Evolutionary conservation across 2,329 filamentous ascomycete species (phyloP).

Genomic region (Colletotrichum sp.): DNA sequence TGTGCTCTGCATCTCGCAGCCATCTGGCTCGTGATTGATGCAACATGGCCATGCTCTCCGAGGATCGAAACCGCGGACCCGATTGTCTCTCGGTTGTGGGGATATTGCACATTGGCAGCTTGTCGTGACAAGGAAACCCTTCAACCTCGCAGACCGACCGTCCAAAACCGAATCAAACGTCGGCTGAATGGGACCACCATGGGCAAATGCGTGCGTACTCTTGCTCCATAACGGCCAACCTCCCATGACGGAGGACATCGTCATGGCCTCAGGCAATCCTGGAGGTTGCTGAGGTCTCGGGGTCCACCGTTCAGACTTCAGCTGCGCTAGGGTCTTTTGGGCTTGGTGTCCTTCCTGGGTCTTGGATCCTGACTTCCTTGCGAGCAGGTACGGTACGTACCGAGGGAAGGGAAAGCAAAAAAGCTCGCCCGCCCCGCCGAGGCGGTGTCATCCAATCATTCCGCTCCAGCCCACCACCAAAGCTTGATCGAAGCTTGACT

Average conservation of each 20-base stretch:
- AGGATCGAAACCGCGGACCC: background rate
- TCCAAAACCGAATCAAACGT: background rate
- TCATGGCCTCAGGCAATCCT: background rate
- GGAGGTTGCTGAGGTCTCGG: background rate
- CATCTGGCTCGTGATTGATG: background rate
- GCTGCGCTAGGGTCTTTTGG: background rate
- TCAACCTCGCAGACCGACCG: background rate
- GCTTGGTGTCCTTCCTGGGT: background rate
- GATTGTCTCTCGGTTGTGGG: background rate
- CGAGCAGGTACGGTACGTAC: background rate
- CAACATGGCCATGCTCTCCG: slow-evolving; percentile 1
- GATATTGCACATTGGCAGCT: background rate
- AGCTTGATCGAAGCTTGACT: slow-evolving; percentile 22
- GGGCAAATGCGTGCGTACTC: background rate
- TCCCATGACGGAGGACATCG: background rate
- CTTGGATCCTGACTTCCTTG: background rate
- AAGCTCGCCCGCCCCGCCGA: background rate
- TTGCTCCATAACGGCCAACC: background rate
- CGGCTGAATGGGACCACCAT: background rate
- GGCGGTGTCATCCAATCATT: slow-evolving; percentile 4
- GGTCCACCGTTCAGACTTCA: slow-evolving; percentile 5
- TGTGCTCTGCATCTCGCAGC: background rate
- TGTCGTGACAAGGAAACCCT: background rate
- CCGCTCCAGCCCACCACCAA: background rate
- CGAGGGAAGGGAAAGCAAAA: background rate